A percentile compares a stretch with the other conserved stretches of the same genome.
These are phyloP conservation scores for Pinus tabuliformis DNA, from an alignment of 75 land plant genomes.

Conservation along the genomic window DNA sequence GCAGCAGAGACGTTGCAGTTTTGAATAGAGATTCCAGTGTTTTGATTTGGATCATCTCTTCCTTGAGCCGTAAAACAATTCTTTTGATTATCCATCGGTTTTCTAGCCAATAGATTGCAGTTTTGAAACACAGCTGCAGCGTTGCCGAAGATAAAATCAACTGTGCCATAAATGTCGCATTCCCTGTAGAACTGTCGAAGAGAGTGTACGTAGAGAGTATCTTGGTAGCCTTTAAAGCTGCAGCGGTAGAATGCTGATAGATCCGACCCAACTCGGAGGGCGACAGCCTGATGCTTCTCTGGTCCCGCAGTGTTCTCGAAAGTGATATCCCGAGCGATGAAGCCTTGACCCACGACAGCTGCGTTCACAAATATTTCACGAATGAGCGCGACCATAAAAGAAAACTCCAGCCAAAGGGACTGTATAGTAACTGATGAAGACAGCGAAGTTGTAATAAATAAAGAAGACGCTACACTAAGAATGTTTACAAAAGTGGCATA, in stretches of 20 bases:
- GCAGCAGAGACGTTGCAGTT: no score
- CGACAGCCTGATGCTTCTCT: slow-evolving; percentile 21
- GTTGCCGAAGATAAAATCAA: no score
- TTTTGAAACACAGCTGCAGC: no score
- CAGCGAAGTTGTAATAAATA: no score
- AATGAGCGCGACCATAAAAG: no score
- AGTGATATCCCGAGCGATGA: slow-evolving; percentile 16
- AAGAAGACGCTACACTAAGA: no score
- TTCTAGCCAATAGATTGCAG: neutral
- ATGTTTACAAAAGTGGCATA: no score
- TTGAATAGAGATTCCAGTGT: no score
- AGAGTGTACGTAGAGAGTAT: slow-evolving; percentile 24
- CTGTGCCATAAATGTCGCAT: no score
- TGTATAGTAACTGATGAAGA: no score
- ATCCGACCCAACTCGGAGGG: slow-evolving; percentile 22
- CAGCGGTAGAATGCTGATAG: slow-evolving; percentile 12
- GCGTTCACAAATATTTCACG: neutral
- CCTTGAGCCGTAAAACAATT: slow-evolving; percentile 37
- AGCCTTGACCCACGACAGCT: slow-evolving; percentile 13
- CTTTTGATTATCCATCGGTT: neutral
- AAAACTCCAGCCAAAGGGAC: no score
- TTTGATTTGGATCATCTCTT: slow-evolving; percentile 26
- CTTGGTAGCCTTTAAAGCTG: slow-evolving; percentile 25
- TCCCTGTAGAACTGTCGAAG: slow-evolving; percentile 13
- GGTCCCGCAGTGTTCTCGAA: slow-evolving; percentile 36